Base-by-base conservation (phyloP, 805 yeast species). In the Babjeviella inositovora region DNA sequence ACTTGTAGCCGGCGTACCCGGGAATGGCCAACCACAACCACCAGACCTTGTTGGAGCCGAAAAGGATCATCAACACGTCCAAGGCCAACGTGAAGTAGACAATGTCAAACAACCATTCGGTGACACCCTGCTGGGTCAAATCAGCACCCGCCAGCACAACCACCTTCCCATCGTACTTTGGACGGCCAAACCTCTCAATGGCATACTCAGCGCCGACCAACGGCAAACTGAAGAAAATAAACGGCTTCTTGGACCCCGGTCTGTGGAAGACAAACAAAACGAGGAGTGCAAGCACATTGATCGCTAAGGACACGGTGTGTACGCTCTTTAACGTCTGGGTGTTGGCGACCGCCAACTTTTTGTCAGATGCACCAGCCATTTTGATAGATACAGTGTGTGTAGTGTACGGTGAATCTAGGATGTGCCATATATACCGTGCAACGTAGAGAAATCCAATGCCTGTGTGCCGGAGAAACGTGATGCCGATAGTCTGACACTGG, bases 51-150 rank as follows among this genome's bases (percentile, higher is more conserved):
- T 64, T 64, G 20, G 62, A 40, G 5, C 84, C 84, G 17, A 63
- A 35, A 0, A 65, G 12, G 5, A 65, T 34, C 52, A 69, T 62
- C 24, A 72, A 44, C 1, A 72, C 25, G 32, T 70, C 69, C 32
- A 68, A 51, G 11, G 62, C 34, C 60, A 73, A 58, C 3, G 84
- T 73, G 21, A 76, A 42, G 38, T 76, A 76, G 28, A 77, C 49
- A 8, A 74, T 42, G 38, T 77, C 90, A 38, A 71, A 71, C 55
- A 75, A 48, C 50, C 71, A 75, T 43, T 77, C 87, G 18, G 71
- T 71, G 19, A 77, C 50, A 0, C 90, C 90, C 4, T 45, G 38
- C 29, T 66, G 77, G 26, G 45, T 45, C 28, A 76, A 55, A 35
- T 77, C 79, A 15, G 59, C 63, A 2, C 85, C 87, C 2, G 76